A percentile compares a stretch with the other conserved stretches of the same genome.
Conservation (phyloP, 768 basidiomycete species). For the Tylopilus balloui region DNA sequence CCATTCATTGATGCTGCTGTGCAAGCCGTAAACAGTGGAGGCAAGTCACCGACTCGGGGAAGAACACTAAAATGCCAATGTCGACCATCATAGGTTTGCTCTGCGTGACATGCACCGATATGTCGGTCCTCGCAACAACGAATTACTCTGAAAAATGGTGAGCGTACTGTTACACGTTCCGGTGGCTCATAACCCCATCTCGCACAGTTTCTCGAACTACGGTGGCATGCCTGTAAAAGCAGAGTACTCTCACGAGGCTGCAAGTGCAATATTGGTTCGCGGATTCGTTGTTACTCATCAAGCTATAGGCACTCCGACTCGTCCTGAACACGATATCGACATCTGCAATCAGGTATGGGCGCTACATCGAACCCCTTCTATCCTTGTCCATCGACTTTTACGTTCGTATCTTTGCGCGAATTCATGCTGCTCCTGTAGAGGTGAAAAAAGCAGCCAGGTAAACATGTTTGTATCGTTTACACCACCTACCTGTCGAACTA, state of each 20-base stretch:
- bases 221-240: constrained; percentile 86
- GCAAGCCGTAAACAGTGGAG: constrained; percentile 83
- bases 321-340: constrained; percentile 84
- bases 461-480: constrained; percentile 18
- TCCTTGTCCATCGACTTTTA: constrained; percentile 98
- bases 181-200: not conserved
- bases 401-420: constrained; percentile 82
- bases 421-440: constrained; percentile 68
- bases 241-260: constrained; percentile 95
- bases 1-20: constrained; percentile 96
- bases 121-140: constrained; percentile 86
- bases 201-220: constrained; percentile 83
- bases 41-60: constrained; percentile 38
- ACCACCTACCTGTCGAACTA: not conserved
- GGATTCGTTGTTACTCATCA: constrained; percentile 1
- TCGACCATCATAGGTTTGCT: constrained; percentile 54
- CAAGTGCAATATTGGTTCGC: constrained; percentile 33
- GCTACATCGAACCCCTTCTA: constrained; percentile 83
- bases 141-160: constrained; percentile 98
- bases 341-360: constrained; percentile 87
- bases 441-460: constrained; percentile 83
- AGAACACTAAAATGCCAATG: not conserved
- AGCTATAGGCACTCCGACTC: constrained; percentile 73
- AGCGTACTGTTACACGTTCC: not conserved
- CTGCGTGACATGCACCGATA: constrained; percentile 95